Evolutionary conservation across 2,329 filamentous ascomycete genomes (phyloP).

Genomic region (Neospermospora avenae): DNA sequence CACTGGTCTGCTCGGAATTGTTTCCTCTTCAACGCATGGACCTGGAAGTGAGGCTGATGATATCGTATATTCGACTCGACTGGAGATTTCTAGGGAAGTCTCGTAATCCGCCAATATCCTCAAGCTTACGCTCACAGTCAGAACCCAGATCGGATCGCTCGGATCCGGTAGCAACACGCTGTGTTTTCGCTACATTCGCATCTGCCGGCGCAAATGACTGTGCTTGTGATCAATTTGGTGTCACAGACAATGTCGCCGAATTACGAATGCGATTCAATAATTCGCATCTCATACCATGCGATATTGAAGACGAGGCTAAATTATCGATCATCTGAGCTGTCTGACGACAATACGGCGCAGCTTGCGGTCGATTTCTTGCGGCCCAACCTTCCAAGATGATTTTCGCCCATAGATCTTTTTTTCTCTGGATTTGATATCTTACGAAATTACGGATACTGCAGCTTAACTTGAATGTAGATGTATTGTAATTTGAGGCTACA

Average conservation of each 20-base stretch:
- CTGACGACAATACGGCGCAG: background rate
- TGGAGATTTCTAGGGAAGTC: background rate
- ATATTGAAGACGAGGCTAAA: background rate
- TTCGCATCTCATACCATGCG: background rate
- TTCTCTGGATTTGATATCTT: background rate
- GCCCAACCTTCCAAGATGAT: background rate
- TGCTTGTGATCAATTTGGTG: background rate
- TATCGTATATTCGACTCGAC: background rate
- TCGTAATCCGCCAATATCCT: background rate
- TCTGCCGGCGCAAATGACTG: background rate
- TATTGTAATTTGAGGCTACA: conserved; percentile 1
- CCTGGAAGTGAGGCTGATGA: background rate
- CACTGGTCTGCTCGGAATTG: background rate
- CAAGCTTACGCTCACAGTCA: background rate
- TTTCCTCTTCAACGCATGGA: background rate
- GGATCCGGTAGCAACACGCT: background rate
- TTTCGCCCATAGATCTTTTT: background rate
- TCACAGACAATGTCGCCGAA: background rate
- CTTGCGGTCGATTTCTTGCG: background rate
- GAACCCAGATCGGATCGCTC: background rate
- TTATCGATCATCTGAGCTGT: background rate
- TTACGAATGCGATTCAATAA: background rate
- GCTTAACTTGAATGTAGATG: background rate
- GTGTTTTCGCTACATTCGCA: background rate
- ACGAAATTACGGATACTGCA: background rate